Conservation (phyloP, 2,329 filamentous ascomycete genomes). For the Pseudopithomyces chartarum region DNA sequence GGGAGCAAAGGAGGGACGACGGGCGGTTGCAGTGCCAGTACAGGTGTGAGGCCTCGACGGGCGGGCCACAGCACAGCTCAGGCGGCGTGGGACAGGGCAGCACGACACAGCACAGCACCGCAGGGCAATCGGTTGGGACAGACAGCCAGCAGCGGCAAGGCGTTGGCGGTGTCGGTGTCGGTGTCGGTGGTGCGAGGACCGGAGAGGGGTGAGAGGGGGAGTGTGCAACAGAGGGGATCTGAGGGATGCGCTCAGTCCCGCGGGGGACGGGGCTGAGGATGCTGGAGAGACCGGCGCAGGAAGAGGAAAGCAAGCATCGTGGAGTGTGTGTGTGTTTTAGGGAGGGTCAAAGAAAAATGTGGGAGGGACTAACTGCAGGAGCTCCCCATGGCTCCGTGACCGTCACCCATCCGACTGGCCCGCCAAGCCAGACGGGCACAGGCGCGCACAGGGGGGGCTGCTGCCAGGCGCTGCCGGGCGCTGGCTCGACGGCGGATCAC, state of each 20-base stretch:
- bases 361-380: slow-evolving; percentile 20
- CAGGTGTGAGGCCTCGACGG: too few species aligned
- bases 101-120: too few species aligned
- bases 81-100: too few species aligned
- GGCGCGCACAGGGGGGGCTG: too few species aligned
- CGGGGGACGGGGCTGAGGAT: slow-evolving; percentile 56
- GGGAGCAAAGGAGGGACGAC: neutral
- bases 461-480: too few species aligned
- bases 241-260: slow-evolving; percentile 52
- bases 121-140: too few species aligned
- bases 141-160: too few species aligned
- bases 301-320: slow-evolving; percentile 46
- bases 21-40: neutral
- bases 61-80: too few species aligned
- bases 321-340: slow-evolving; percentile 44
- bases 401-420: slow-evolving; percentile 14
- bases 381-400: slow-evolving; percentile 18
- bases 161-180: neutral
- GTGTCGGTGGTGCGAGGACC: neutral
- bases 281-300: slow-evolving; percentile 49
- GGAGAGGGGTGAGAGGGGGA: neutral
- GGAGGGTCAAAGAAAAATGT: slow-evolving; percentile 34
- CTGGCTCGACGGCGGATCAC: neutral
- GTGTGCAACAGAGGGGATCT: neutral
- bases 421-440: slow-evolving; percentile 7